These are phyloP conservation scores for Gossypium laxum DNA, from an alignment of 441 rosid genomes.

Conservation along the genomic window DNA sequence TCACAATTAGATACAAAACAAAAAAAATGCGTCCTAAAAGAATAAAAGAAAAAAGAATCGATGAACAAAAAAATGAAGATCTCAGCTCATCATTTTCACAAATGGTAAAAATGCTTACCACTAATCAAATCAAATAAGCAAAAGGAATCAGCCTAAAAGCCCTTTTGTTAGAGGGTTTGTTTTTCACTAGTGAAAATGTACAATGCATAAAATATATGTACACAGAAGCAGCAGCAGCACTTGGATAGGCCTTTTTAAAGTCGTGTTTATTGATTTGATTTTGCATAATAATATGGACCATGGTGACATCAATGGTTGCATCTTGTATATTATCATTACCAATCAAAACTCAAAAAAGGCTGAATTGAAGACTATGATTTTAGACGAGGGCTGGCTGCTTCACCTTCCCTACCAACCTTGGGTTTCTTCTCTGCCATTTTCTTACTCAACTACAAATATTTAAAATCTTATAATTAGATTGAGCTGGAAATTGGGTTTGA, in stretches of 20 bases:
- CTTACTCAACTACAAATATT: slow-evolving; percentile 63
- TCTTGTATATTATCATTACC: slow-evolving; percentile 8
- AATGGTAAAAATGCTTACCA: background rate
- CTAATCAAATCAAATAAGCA: background rate
- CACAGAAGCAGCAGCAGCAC: background rate
- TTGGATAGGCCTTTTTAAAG: background rate
- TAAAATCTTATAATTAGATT: background rate
- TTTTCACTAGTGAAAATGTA: background rate
- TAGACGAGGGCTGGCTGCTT: slow-evolving; percentile 55
- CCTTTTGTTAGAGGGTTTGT: background rate
- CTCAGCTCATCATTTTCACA: no score
- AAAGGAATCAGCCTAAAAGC: background rate
- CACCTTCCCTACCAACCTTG: slow-evolving; percentile 91
- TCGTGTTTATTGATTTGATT: background rate
- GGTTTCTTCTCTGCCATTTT: slow-evolving; percentile 86
- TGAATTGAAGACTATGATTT: slow-evolving; percentile 28
- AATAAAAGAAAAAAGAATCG: no score
- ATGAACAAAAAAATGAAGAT: no score
- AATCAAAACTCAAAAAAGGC: slow-evolving; percentile 11
- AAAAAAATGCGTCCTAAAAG: no score
- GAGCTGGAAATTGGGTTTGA: background rate
- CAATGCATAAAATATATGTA: background rate
- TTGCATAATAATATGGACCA: slow-evolving; percentile 8
- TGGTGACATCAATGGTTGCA: slow-evolving; percentile 5
- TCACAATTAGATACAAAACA: no score